phyloP scores from a whole-genome alignment of 257 asterid genomes.

The Echites panduratus region DNA sequence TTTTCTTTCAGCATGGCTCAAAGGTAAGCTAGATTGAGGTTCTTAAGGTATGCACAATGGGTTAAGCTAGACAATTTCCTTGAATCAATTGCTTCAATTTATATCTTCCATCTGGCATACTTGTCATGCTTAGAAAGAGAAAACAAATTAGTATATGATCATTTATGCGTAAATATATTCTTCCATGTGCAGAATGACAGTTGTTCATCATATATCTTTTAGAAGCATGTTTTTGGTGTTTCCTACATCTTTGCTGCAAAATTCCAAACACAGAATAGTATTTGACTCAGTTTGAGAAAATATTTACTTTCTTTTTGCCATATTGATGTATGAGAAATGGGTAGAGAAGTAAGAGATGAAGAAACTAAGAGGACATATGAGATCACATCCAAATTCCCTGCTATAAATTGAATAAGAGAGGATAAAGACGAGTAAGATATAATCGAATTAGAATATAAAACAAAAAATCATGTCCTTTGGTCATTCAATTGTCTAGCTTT shows the following conservation, averaged over 20 bases:
- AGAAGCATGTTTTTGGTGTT: neutral
- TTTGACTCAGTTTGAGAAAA: neutral
- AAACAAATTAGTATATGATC: neutral
- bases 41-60: neutral
- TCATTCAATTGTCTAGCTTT: neutral
- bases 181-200: neutral
- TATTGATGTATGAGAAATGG: neutral
- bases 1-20: neutral
- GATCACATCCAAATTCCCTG: neutral
- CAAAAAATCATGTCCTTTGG: neutral
- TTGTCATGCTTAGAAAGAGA: neutral
- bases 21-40: neutral
- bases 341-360: neutral
- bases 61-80: neutral
- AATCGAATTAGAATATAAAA: neutral
- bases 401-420: neutral
- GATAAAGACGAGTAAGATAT: neutral
- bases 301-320: neutral
- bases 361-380: neutral
- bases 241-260: neutral
- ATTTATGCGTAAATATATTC: neutral
- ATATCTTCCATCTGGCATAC: neutral
- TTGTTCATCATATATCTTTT: neutral
- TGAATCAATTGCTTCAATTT: neutral
- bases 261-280: neutral